Evolutionary conservation across 148 eudicot species (phyloP), one percentile per base, ranked within the genome.

Genomic region (Camellia granthamiana): DNA sequence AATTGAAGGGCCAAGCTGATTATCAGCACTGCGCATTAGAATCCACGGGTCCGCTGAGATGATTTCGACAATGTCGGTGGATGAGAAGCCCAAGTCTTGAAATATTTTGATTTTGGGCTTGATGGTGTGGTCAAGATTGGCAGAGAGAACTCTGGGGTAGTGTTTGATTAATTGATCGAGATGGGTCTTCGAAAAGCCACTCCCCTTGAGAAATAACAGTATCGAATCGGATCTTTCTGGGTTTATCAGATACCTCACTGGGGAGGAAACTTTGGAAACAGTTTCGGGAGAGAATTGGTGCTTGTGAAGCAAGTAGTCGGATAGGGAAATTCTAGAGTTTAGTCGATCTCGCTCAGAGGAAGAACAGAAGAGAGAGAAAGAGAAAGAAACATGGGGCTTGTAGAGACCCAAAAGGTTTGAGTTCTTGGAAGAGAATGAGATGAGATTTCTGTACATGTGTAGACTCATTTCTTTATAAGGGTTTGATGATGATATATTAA

Each of bases 221-320:
- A 64, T 80, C 6, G 75, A 75, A 52, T 63, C 71, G 3, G 78
- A 70, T 3, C 11, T 63, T 56, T 62, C 47, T 46, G 46, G 79
- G 63, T 21, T 78, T 42, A 78, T 76, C 49, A 74, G 23, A 60
- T 43, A 42, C 47, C 21, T 49, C 15, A 81, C 19, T 4, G 15
- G 23, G 54, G 62, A 69, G 14, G 81, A 67, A 12, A 56, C 71
- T 52, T 78, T 75, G 5, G 69, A 69, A 78, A 81, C 80, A 10
- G 77, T 56, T 60, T 82, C 82, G 9, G 74, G 38, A 13, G 84
- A 84, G 38, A 84, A 81, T 0, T 69, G 55, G 38, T 84, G 82
- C 2, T 58, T 54, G 8, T 54, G 54, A 23, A 81, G 65, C 77
- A 85, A 82, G 69, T 85, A 64, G 30, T 84, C 71, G 4, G 79